A percentile compares a stretch with the other conserved stretches of the same genome.
Conservation (phyloP, 2,329 filamentous ascomycete species). For the Emericellopsis atlantica region DNA sequence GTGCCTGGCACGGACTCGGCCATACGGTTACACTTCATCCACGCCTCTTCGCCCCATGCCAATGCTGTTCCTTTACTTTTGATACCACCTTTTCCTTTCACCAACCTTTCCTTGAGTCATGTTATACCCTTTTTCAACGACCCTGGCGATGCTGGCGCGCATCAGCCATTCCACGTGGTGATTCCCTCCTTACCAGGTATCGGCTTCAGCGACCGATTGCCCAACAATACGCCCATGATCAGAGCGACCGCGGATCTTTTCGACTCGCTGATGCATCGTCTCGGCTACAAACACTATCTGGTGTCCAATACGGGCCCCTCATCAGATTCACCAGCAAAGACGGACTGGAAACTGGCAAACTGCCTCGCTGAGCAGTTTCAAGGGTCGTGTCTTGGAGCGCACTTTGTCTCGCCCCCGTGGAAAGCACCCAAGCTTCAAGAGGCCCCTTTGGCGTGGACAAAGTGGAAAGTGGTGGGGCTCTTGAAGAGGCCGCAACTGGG, state of each 20-base stretch:
- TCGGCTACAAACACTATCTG: conserved; percentile 48
- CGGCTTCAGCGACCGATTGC: conserved; percentile 53
- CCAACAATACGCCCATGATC: conserved; percentile 33
- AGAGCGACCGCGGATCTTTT: conserved; percentile 41
- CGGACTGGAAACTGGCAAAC: conserved; percentile 38
- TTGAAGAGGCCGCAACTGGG: conserved; percentile 39
- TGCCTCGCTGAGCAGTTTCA: conserved; percentile 33
- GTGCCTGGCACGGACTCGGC: conserved; percentile 24
- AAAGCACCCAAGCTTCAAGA: conserved; percentile 29
- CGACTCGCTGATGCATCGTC: conserved; percentile 43
- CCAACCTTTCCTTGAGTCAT: conserved; percentile 46
- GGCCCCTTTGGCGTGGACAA: conserved; percentile 35
- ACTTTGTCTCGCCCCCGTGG: conserved; percentile 47
- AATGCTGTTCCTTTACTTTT: conserved; percentile 51
- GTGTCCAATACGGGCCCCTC: conserved; percentile 39
- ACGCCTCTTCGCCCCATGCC: conserved; percentile 37
- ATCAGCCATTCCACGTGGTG: conserved; percentile 52
- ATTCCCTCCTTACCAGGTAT: conserved; percentile 53
- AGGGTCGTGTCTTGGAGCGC: conserved; percentile 42
- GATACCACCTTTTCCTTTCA: conserved; percentile 53
- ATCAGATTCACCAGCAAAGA: conserved; percentile 27
- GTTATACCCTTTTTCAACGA: conserved; percentile 41
- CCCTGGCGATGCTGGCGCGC: conserved; percentile 28
- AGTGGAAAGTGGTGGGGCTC: conserved; percentile 39
- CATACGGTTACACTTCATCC: conserved; percentile 52